Base-by-base conservation (phyloP, 495 filamentous ascomycete genomes). In the Lasiosphaeria hispida region DNA sequence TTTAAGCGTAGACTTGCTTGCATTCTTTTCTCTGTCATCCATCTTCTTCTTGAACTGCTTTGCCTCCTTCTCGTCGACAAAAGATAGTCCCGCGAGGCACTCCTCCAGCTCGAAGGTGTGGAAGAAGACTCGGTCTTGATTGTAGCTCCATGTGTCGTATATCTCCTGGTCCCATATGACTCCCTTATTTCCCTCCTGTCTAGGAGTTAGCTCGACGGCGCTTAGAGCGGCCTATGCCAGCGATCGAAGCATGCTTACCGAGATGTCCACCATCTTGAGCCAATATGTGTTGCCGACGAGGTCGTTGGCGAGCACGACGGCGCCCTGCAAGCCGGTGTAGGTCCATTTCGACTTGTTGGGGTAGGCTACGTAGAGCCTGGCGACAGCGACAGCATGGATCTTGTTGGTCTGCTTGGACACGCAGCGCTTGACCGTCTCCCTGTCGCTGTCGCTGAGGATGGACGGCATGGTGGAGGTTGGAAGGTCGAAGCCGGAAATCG, bases 151-250 rank as follows among this genome's bases (percentile, higher is more conserved):
- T 44, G 85, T 87, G 52, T 98, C 92, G 70, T 92, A 97, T 63
- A 97, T 87, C 71, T 98, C 94, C 75, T 97, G 92, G 68, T 98
- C 94, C 94, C 94, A 98, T 63, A 98, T 87, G 23, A 98, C 95
- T 48, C 95, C 94, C 63, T 87, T 84, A 71, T 84, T 85, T 44
- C 88, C 78, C 36, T 88, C 82, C 91, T 96, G 64, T 44, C 15
- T 11, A 45, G 11, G 44, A 44, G 69, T 77, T 52, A 64, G 59
- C 50, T 49, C 13, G 48, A 30, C 18, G 9, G 18, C 6, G 39
- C 10, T n/a, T 19, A 7, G 51, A 35, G 14, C n/a, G 9, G 14
- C 17, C 18, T 39, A 8, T 14, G 36, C 10, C 42, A n/a, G 19
- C 6, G 37, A 10, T 23, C 38, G 47, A 23, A 48, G 30, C 58